These are phyloP conservation scores for Colletotrichum aenigma DNA, from an alignment of 2,329 filamentous ascomycete genomes.

Conservation along the genomic window DNA sequence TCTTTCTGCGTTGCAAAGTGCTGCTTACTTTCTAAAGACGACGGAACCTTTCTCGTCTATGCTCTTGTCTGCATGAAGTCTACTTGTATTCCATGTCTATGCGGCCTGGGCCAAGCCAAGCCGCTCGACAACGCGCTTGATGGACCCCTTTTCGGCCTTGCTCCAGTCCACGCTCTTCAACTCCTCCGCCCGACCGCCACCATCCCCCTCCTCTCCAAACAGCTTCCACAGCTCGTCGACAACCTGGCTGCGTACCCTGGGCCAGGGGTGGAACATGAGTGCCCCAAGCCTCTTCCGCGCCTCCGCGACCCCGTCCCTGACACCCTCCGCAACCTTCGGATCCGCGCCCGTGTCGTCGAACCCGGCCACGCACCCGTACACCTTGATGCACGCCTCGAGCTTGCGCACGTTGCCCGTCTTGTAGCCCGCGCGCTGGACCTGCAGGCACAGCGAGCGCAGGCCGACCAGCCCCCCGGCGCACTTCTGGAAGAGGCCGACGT, in stretches of 20 bases:
- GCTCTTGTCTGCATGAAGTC: background rate
- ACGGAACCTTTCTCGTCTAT: background rate
- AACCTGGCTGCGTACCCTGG: constrained; percentile 67
- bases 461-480: constrained; percentile 36
- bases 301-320: constrained; percentile 51
- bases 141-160: constrained; percentile 50
- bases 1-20: background rate
- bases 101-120: constrained; percentile 40
- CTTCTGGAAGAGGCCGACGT: constrained; percentile 56
- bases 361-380: constrained; percentile 74
- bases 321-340: constrained; percentile 26
- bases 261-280: constrained; percentile 83
- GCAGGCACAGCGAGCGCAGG: constrained; percentile 66
- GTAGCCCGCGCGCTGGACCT: constrained; percentile 79
- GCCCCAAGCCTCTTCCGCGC: constrained; percentile 72
- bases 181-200: constrained; percentile 25
- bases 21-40: background rate
- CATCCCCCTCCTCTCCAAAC: constrained; percentile 27
- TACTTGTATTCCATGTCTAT: background rate
- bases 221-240: constrained; percentile 65
- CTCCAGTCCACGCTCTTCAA: constrained; percentile 64
- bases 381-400: constrained; percentile 77
- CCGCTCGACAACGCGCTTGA: constrained; percentile 46
- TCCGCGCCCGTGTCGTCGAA: constrained; percentile 25
- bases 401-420: constrained; percentile 84